Conservation (phyloP, 352 stramenopile species). For the Pythium grandisporangium region DNA sequence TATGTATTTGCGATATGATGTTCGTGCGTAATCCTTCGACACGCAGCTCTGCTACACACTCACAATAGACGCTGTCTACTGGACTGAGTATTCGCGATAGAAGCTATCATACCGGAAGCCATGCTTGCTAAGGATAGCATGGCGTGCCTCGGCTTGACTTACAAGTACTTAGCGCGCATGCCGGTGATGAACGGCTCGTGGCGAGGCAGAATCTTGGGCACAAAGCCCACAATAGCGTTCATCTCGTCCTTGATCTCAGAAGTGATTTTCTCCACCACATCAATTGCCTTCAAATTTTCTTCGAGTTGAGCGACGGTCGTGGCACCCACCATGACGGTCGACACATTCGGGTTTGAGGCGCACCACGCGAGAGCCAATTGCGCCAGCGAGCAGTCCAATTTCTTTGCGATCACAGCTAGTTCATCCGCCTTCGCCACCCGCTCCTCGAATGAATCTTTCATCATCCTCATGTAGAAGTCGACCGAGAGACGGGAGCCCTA, state of each 20-base stretch:
- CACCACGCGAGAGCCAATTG: constrained; percentile 49
- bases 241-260: constrained; percentile 35
- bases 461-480: constrained; percentile 32
- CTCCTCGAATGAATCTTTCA: constrained; percentile 38
- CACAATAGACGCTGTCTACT: not conserved
- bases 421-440: constrained; percentile 33
- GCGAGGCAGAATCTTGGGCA: constrained; percentile 15
- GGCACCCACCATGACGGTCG: constrained; percentile 38
- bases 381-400: constrained; percentile 48
- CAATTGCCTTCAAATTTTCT: constrained; percentile 36
- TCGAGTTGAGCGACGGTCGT: constrained; percentile 40
- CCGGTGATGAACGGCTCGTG: constrained; percentile 11
- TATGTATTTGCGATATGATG: not conserved
- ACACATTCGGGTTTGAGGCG: constrained; percentile 40
- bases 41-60: not conserved
- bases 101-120: no score
- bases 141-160: no score
- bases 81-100: no score
- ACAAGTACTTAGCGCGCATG: constrained; percentile 12
- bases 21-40: not conserved
- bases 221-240: constrained; percentile 28
- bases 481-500: constrained; percentile 54
- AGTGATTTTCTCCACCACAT: constrained; percentile 29
- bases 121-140: no score
- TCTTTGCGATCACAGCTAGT: constrained; percentile 42